Base-by-base conservation (phyloP, 257 asterid genomes). In the Plectranthus barbatus region DNA sequence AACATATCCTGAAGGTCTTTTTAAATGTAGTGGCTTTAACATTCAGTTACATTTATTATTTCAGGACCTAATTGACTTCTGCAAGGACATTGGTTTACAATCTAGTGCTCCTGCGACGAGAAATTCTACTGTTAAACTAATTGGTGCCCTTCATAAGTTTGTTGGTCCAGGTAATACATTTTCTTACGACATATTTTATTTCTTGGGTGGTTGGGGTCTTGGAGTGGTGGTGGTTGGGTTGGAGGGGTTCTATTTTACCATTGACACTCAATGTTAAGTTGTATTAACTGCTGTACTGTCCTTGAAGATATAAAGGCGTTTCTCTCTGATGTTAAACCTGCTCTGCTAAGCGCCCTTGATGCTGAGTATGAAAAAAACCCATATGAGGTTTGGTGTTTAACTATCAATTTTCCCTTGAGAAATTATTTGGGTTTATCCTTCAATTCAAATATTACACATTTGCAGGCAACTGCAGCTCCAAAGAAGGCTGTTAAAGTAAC, bases 41-140 rank as follows among this genome's bases (percentile, higher is more conserved):
- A 50, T 63, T 24, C 29, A n/a, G n/a, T 3, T 15, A 10, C 21
- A 36, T 63, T 41, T 73, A 23, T 66, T 74, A 41, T 68, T 66
- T 49, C 90, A 93, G 99, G 99, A 93, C 76, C 67, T 93, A 74
- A 86, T 93, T 75, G 96, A 93, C 68, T 93, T 93, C 79, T 87
- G 99, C 82, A 93, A 93, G 84, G 99, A 93, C 69, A 80, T 65
- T 71, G 99, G 99, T 26, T 79, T 93, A 67, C 97, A 90, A 68
- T 93, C 99, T 66, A 93, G 99, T 75, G 96, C 99, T 71, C 91
- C 99, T 62, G 96, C 94, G 59, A 87, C 99, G 19, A 84, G 99
- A 80, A 93, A 93, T 75, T 77, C 97, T 48, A 87, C 99, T 1
- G 86, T 87, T 70, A 93, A 87, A 76, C 92, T 93, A 53, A 79